Percentiles rank a stretch among this genome's conserved stretches.
These are phyloP conservation scores for Crithidia acanthocephali DNA, from an alignment of 208 protist species.

Conservation along the genomic window DNA sequence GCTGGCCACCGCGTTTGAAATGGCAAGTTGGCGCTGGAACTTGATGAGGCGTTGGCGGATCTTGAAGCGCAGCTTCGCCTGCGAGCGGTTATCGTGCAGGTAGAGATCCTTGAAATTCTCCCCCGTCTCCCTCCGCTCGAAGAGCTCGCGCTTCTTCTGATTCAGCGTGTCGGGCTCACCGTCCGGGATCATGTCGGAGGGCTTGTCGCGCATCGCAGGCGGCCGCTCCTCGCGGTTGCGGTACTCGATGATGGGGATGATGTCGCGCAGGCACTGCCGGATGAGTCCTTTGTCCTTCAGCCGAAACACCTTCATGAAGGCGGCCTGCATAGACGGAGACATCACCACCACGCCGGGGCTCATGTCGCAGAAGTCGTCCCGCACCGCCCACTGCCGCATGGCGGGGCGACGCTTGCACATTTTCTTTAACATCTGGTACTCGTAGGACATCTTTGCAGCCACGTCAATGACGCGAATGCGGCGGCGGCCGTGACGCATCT, in stretches of 20 bases:
- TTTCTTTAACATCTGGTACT: slow-evolving; percentile 92
- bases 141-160: slow-evolving; percentile 89
- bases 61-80: slow-evolving; percentile 85
- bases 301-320: slow-evolving; percentile 91
- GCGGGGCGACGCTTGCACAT: slow-evolving; percentile 83
- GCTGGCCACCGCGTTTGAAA: slow-evolving; percentile 80
- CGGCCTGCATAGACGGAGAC: slow-evolving; percentile 91
- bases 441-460: slow-evolving; percentile 92
- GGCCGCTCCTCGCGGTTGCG: slow-evolving; percentile 78
- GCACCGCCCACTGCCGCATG: slow-evolving; percentile 89
- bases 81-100: slow-evolving; percentile 75
- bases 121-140: slow-evolving; percentile 77
- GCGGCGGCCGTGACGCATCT: slow-evolving; percentile 78
- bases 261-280: slow-evolving; percentile 81
- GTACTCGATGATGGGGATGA: slow-evolving; percentile 91
- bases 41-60: slow-evolving; percentile 87
- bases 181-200: slow-evolving; percentile 80
- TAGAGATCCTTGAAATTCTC: slow-evolving; percentile 75
- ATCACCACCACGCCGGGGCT: slow-evolving; percentile 87
- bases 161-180: slow-evolving; percentile 89
- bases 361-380: slow-evolving; percentile 90
- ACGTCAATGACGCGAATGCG: slow-evolving; percentile 89
- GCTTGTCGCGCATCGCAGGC: slow-evolving; percentile 43
- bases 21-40: slow-evolving; percentile 85
- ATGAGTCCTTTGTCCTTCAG: slow-evolving; percentile 88